Evolutionary conservation across 805 yeast species (phyloP), one percentile per base, ranked within the genome.

Genomic region (Starmerella apis): DNA sequence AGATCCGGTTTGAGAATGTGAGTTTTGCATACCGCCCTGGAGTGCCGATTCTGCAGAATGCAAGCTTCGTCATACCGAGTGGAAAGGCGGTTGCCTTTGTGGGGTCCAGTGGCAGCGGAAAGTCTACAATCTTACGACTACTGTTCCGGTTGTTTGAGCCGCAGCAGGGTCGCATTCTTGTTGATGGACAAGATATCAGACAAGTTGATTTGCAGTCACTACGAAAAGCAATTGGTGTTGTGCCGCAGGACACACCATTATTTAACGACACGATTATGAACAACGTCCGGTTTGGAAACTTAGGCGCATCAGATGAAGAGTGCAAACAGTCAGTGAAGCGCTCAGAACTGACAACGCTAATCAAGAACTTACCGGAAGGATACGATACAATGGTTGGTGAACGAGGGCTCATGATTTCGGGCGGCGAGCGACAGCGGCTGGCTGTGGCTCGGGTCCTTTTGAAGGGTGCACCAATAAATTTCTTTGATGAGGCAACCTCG

Each of bases 391-490:
- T 85, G 51, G 98, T 92, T 16, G 98, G 98, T 44, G 98, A 92
- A 65, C 72, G 74, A 4, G 98, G 98, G n/a, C 75, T 92, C 75
- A 92, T 92, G 98, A 88, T 92, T 43, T 86, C 96, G 23, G 98
- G 98, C n/a, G 98, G 98, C 53, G 98, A 92, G 65, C 88, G 92
- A 64, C 98, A 92, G 67, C 71, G 98, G 55, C 71, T 92, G 38
- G 97, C 98, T 0, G 86, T 92, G 56, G 92, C 96, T 0, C 74
- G 98, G 56, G 77, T 92, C n/a, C 66, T 92, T 39, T 68, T 92
- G 58, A 92, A 92, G 65, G 74, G 78, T 55, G 79, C 96, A 0
- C 90, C 92, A 24, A 86, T 92, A 44, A 83, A 94, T 49, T 90
- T 92, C 65, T 88, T 92, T 58, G 98, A 92, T 63, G 98, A 92